These are phyloP conservation scores for Penicillium sp. DNA, from an alignment of 2,329 filamentous ascomycete genomes.

Conservation along the genomic window DNA sequence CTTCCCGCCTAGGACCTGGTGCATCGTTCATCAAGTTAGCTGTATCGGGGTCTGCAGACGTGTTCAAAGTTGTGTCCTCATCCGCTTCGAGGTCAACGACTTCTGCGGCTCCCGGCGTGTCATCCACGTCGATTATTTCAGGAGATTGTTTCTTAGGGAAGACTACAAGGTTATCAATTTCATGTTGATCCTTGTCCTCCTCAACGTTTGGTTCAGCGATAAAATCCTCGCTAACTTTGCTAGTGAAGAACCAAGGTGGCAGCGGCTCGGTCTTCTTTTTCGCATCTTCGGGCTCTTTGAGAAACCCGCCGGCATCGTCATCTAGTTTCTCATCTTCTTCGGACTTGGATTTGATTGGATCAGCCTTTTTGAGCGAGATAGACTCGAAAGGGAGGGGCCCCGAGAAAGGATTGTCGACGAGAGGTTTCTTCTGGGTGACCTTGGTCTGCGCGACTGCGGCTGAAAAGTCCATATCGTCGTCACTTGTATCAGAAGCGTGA, in stretches of 20 bases:
- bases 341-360: constrained; percentile 33
- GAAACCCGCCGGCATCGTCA: constrained; percentile 59
- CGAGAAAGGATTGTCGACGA: constrained; percentile 53
- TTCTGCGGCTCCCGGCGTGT: constrained; percentile 22
- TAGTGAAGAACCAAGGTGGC: constrained; percentile 44
- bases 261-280: constrained; percentile 30
- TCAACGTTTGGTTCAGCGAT: constrained; percentile 20
- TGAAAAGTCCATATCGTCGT: constrained; percentile 72
- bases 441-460: constrained; percentile 68
- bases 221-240: constrained; percentile 29
- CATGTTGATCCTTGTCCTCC: constrained; percentile 10
- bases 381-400: constrained; percentile 88
- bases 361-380: constrained; percentile 57
- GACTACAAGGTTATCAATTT: constrained; percentile 21
- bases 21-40: neutral
- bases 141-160: constrained; percentile 28
- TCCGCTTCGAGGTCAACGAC: constrained; percentile 30
- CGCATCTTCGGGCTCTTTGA: constrained; percentile 41
- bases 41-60: neutral
- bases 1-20: neutral
- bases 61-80: neutral
- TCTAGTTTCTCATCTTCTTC: constrained; percentile 48
- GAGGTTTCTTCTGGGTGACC: constrained; percentile 46
- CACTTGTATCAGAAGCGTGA: constrained; percentile 47
- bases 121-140: constrained; percentile 39